A percentile compares a stretch with the other conserved stretches of the same genome.
Conservation (phyloP, 2,329 filamentous ascomycete genomes). For the Setomelanomma holmii region DNA sequence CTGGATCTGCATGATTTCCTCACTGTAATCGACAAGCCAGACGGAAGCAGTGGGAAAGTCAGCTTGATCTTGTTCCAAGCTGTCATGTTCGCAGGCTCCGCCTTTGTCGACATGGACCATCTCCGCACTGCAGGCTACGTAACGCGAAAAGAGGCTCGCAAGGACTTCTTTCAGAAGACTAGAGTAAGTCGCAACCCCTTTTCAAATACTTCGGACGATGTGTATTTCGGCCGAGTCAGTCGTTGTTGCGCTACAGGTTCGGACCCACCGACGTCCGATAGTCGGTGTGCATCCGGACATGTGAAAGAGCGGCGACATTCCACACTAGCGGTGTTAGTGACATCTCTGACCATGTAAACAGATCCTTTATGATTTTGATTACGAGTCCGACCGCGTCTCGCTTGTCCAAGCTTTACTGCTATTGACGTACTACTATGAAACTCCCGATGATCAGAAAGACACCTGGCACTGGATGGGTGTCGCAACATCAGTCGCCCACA, state of each 20-base stretch:
- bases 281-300: constrained; percentile 16
- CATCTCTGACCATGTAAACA: constrained; percentile 46
- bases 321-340: background rate
- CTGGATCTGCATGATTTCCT: constrained; percentile 71
- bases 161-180: constrained; percentile 87
- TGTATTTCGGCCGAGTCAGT: constrained; percentile 17
- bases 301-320: background rate
- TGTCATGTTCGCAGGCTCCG: constrained; percentile 91
- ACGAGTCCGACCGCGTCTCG: constrained; percentile 86
- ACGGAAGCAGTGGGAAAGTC: constrained; percentile 74
- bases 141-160: constrained; percentile 80
- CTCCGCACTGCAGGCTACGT: constrained; percentile 79
- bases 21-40: constrained; percentile 66
- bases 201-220: constrained; percentile 2
- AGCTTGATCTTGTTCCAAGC: constrained; percentile 91
- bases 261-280: constrained; percentile 12
- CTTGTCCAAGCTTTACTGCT: constrained; percentile 87
- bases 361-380: constrained; percentile 94
- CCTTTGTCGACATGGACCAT: constrained; percentile 82
- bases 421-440: constrained; percentile 98
- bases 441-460: constrained; percentile 94
- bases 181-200: constrained; percentile 65
- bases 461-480: constrained; percentile 99
- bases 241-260: background rate
- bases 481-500: constrained; percentile 89